A percentile compares a stretch with the other conserved stretches of the same genome.
Conservation (phyloP, 371 early-diverging fungal species). For the Apophysomyces variabilis region DNA sequence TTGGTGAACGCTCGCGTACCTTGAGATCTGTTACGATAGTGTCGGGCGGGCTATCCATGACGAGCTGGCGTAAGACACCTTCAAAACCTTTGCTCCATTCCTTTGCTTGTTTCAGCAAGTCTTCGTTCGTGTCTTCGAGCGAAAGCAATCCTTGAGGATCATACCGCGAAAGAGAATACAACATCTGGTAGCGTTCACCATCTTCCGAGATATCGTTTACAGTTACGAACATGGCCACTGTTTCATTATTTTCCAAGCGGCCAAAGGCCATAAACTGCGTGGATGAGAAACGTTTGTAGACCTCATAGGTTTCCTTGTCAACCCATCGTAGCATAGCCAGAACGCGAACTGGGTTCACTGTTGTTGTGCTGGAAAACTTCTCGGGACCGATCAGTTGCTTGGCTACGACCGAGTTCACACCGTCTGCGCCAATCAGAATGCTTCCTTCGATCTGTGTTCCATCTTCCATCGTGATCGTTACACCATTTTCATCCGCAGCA, state of each 20-base stretch:
- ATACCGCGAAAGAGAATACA: constrained; percentile 12
- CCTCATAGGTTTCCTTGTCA: neutral
- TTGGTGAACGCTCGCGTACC: constrained; percentile 25
- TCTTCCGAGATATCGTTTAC: constrained; percentile 12
- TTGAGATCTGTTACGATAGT: constrained; percentile 1
- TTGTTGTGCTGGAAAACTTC: constrained; percentile 16
- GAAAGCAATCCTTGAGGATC: constrained; percentile 3
- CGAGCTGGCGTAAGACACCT: neutral
- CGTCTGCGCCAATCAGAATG: neutral
- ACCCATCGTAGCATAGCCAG: constrained; percentile 15
- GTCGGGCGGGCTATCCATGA: neutral
- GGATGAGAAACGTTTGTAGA: neutral
- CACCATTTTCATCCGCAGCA: neutral
- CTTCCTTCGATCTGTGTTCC: neutral
- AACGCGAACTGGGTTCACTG: constrained; percentile 11
- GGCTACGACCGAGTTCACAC: neutral
- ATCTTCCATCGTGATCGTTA: neutral
- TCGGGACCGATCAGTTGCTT: constrained; percentile 21
- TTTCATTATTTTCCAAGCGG: neutral
- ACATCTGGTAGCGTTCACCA: constrained; percentile 8
- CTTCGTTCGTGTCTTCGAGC: constrained; percentile 11
- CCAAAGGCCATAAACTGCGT: constrained; percentile 3
- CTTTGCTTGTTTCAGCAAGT: constrained; percentile 18
- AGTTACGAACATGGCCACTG: constrained; percentile 3
- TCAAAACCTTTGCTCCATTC: neutral